Conservation (phyloP, 176 grass and related monocot genomes). For the Bothriochloa decipiens region DNA sequence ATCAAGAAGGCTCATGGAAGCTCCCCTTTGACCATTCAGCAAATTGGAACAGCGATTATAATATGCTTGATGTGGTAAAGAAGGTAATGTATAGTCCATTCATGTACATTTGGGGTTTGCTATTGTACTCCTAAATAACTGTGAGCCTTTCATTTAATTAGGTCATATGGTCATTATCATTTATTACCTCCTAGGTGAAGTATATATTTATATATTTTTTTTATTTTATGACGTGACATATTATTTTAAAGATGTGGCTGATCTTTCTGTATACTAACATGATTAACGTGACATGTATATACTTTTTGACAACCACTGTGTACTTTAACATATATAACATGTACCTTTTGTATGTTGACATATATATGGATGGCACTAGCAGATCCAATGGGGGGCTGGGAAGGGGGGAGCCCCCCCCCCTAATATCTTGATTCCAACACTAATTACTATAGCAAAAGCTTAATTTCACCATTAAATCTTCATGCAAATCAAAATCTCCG, state of each 20-base stretch:
- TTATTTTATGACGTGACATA: not conserved
- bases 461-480: too few relatives aligned
- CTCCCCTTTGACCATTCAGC: conserved; percentile 75
- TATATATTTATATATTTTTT: not conserved
- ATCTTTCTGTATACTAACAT: conserved; percentile 4
- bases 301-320: not conserved
- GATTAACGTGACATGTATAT: not conserved
- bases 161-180: not conserved
- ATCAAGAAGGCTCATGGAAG: conserved; percentile 88
- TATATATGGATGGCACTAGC: too few relatives aligned
- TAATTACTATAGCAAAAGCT: too few relatives aligned
- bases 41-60: conserved; percentile 78
- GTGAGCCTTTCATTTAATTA: not conserved
- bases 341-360: not conserved
- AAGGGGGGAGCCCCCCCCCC: too few relatives aligned
- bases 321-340: not conserved
- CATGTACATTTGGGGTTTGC: conserved; percentile 3
- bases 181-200: not conserved
- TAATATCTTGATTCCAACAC: too few relatives aligned
- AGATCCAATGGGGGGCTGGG: too few relatives aligned
- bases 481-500: too few relatives aligned
- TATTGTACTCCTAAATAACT: not conserved
- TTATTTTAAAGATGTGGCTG: not conserved
- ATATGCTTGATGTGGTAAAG: conserved; percentile 78
- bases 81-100: conserved; percentile 58